Base-by-base conservation (phyloP, 1,139 yeast genomes). In the Pichia terricola region DNA sequence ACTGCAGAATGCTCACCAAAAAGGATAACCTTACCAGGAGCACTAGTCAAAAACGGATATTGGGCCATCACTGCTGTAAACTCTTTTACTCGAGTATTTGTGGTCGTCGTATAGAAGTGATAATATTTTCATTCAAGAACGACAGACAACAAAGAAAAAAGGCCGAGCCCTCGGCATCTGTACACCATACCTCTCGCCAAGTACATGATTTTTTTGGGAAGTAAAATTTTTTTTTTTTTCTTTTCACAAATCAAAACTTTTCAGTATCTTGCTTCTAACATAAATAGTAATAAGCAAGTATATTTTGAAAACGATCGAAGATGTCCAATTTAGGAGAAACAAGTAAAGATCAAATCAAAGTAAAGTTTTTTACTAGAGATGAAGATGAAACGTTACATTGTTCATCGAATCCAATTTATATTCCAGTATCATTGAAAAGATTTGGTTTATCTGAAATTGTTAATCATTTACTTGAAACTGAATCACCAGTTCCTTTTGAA, bases 1-100 rank as follows among this genome's bases (percentile, higher is more conserved):
- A 91, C 99, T 3, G 94, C 97, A 2, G 97, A 86, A 60, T 91
- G 99, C 60, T 91, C 98, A 27, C 99, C 99, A 60, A 88, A 94
- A 39, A 94, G 73, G 54, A 91, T 94, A 37, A 88, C 95, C 60
- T 94, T 91, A 6, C 97, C 99, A 0, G 99, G 98, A 1, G 99
- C 94, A 49, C 96, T 85, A 3, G 87, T 86, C 45, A 78, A 66
- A 61, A 88, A 86, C 3, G 89, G 78, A 10, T 54, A 55, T 16
- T 45, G 37, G 3, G 49, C 49, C 44, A 54, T 47, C 48, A 2
- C 26, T 34, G 32, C 32, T 8, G 22, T 16, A 16, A 16, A 16
- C 22, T 16, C 22, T 16, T 16, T 16, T 16, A 16, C 22, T 16
- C 22, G 2, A 16, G 22, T 16, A 16, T 16, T 16, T 16, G 22